Evolutionary conservation across 306 rosid genomes (phyloP).

Genomic region (Acacia acuminata): DNA sequence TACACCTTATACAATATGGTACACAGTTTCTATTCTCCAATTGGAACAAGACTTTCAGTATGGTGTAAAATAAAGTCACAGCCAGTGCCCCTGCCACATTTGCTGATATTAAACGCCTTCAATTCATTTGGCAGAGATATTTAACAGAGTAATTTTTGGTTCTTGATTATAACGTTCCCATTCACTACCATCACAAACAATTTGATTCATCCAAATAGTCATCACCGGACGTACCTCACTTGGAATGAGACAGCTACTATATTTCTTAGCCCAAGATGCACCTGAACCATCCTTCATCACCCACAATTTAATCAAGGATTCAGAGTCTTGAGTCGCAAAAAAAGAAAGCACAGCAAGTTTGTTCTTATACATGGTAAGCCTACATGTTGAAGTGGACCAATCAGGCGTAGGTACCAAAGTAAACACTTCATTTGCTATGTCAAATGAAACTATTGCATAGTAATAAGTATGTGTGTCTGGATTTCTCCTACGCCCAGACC

Average conservation of each 20-base stretch:
- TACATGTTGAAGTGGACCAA: background rate
- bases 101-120: background rate
- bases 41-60: background rate
- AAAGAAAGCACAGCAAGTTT: background rate
- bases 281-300: background rate
- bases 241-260: background rate
- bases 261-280: background rate
- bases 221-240: background rate
- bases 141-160: background rate
- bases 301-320: background rate
- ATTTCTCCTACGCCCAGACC: background rate
- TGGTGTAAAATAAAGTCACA: background rate
- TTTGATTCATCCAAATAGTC: background rate
- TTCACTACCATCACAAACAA: background rate
- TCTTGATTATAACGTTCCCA: background rate
- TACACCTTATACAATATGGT: background rate
- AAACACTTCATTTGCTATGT: conserved; percentile 2
- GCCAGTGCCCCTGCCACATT: background rate
- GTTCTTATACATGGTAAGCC: background rate
- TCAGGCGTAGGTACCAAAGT: background rate
- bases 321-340: background rate
- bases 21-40: background rate
- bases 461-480: background rate
- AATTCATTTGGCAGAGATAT: background rate
- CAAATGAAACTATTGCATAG: background rate